Conservation (phyloP, 495 filamentous ascomycete genomes). For the Aspergillus nidulans region DNA sequence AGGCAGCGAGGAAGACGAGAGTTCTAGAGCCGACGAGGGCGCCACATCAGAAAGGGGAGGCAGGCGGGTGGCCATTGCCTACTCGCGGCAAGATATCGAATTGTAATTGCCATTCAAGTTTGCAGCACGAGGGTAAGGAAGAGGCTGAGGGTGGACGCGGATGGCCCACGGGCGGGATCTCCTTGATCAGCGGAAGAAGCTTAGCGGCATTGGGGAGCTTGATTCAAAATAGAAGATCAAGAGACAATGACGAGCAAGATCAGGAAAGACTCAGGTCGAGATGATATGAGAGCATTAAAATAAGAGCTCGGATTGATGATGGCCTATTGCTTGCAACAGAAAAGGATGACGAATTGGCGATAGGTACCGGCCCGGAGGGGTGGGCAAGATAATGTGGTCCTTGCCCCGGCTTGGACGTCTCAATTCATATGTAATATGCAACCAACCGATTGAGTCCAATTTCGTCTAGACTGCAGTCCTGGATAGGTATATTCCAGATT, state of each 20-base stretch:
- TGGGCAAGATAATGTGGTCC: background rate
- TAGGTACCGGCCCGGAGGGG: background rate
- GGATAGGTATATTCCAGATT: background rate
- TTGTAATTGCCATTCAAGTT: conserved; percentile 30
- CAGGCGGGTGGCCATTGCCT: conserved; percentile 41
- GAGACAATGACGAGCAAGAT: background rate
- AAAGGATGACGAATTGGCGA: conserved; percentile 9
- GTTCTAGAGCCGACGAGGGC: conserved; percentile 26
- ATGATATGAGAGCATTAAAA: background rate
- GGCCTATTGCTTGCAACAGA: background rate
- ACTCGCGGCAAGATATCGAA: conserved; percentile 25
- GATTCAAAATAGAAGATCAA: background rate
- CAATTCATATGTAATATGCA: background rate
- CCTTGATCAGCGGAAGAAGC: conserved; percentile 8
- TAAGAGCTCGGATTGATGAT: background rate
- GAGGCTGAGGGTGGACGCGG: conserved; percentile 1
- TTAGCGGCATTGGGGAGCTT: conserved; percentile 8
- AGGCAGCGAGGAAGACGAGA: conserved; percentile 10
- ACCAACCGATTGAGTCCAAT: background rate
- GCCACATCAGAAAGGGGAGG: conserved; percentile 27
- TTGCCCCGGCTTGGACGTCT: background rate
- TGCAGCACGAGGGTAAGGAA: background rate
- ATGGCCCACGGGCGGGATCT: conserved; percentile 9
- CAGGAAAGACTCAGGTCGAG: background rate
- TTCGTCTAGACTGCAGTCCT: background rate